Evolutionary conservation across 192 early-diverging fungal species (phyloP).

Genomic region (Entomortierella chlamydospora): DNA sequence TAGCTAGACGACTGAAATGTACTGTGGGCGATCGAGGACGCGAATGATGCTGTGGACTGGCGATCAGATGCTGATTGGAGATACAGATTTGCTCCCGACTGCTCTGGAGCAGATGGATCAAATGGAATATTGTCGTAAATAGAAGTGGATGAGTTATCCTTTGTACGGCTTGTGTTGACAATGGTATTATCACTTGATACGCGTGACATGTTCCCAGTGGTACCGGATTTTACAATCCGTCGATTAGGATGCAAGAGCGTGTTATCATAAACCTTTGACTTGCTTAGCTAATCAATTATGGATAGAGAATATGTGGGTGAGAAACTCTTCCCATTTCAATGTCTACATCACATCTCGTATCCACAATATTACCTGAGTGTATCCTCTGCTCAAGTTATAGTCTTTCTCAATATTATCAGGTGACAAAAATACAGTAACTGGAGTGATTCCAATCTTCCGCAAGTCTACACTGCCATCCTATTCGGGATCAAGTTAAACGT

Average conservation of each 20-base stretch:
- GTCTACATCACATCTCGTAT: too few species aligned
- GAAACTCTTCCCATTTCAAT: neutral
- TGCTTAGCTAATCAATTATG: slow-evolving; percentile 19
- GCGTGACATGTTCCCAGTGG: slow-evolving; percentile 34
- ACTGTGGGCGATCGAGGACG: slow-evolving; percentile 33
- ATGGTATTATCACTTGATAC: slow-evolving; percentile 55
- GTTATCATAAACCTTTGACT: slow-evolving; percentile 17
- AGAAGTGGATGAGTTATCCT: slow-evolving; percentile 24
- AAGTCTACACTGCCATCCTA: slow-evolving; percentile 61
- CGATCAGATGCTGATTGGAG: slow-evolving; percentile 29
- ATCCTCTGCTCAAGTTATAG: slow-evolving; percentile 13
- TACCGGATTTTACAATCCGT: slow-evolving; percentile 30
- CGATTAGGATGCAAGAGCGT: slow-evolving; percentile 11
- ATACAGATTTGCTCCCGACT: slow-evolving; percentile 21
- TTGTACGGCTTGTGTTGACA: slow-evolving; percentile 24
- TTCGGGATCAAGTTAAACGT: neutral
- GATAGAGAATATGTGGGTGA: neutral
- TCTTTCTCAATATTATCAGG: slow-evolving; percentile 58
- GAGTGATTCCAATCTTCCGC: slow-evolving; percentile 72
- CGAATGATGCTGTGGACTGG: slow-evolving; percentile 49
- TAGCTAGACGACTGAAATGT: slow-evolving; percentile 22
- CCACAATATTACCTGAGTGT: slow-evolving; percentile 22
- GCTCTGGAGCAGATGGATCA: slow-evolving; percentile 27
- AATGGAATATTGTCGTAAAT: slow-evolving; percentile 32
- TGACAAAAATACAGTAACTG: slow-evolving; percentile 77